These are phyloP conservation scores for Leptographium procerum DNA, from an alignment of 2,329 filamentous ascomycete genomes.

Conservation along the genomic window DNA sequence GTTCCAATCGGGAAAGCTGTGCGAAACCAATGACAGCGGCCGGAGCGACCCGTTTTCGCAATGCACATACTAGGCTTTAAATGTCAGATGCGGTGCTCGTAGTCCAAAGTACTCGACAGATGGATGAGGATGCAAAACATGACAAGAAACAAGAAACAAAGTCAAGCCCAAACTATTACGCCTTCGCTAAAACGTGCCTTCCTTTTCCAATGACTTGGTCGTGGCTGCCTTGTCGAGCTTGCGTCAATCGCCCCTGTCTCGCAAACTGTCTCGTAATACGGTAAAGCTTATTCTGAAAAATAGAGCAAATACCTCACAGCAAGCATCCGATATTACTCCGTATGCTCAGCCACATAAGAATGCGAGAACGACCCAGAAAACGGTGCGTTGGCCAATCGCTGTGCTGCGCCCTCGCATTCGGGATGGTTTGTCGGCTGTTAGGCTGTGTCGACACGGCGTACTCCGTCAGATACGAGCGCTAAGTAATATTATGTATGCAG, in stretches of 20 bases:
- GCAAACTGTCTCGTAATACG: too few relatives aligned
- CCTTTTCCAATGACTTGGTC: neutral
- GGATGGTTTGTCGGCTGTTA: too few relatives aligned
- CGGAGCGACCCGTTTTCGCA: neutral
- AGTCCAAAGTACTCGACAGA: too few relatives aligned
- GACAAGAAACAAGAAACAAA: neutral
- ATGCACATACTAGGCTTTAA: neutral
- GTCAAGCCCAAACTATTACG: too few relatives aligned
- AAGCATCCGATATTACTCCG: too few relatives aligned
- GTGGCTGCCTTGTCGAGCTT: neutral
- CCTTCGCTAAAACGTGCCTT: neutral
- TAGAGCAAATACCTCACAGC: neutral
- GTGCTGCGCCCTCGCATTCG: neutral
- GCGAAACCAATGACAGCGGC: conserved; percentile 12
- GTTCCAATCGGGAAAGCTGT: conserved; percentile 13
- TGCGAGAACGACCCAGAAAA: neutral
- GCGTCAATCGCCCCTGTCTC: neutral
- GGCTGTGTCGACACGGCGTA: too few relatives aligned
- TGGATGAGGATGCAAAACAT: neutral
- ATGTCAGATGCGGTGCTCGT: neutral
- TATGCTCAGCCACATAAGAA: neutral
- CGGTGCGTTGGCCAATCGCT: neutral
- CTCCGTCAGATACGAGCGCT: too few relatives aligned
- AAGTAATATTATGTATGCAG: too few relatives aligned
- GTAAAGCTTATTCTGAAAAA: too few relatives aligned